These are phyloP conservation scores for Coemansia sp. DNA, from an alignment of 192 early-diverging fungal species.

Conservation along the genomic window DNA sequence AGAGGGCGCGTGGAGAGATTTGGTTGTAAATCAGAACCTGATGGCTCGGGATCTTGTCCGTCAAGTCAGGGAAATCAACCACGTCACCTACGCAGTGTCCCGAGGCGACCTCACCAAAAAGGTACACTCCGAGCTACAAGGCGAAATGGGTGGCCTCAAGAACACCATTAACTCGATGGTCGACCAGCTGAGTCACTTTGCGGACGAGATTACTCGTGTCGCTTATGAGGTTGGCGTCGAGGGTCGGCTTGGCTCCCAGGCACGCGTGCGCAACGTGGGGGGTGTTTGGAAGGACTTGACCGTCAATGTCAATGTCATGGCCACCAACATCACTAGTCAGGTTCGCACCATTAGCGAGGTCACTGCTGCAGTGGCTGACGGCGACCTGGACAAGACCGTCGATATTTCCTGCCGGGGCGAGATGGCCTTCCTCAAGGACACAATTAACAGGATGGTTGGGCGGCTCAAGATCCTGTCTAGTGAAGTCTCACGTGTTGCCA, in stretches of 20 bases:
- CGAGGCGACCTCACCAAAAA: slow-evolving; percentile 56
- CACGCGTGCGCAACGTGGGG: slow-evolving; percentile 23
- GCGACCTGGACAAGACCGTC: slow-evolving; percentile 54
- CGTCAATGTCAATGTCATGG: slow-evolving; percentile 60
- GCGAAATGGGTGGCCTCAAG: slow-evolving; percentile 59
- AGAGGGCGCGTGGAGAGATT: slow-evolving; percentile 66
- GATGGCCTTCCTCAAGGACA: slow-evolving; percentile 59
- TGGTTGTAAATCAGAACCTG: slow-evolving; percentile 65
- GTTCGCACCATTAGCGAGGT: slow-evolving; percentile 56
- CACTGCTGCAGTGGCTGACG: slow-evolving; percentile 58
- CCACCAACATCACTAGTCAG: slow-evolving; percentile 55
- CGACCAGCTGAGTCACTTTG: slow-evolving; percentile 57
- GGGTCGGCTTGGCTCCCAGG: slow-evolving; percentile 68
- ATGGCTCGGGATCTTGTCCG: slow-evolving; percentile 67
- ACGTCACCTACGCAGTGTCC: slow-evolving; percentile 63
- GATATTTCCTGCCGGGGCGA: slow-evolving; percentile 54
- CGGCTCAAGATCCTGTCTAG: slow-evolving; percentile 10
- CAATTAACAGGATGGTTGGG: slow-evolving; percentile 62
- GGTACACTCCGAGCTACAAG: slow-evolving; percentile 45
- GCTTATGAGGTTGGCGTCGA: slow-evolving; percentile 64
- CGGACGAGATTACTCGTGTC: slow-evolving; percentile 62
- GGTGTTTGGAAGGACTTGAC: slow-evolving; percentile 62
- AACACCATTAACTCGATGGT: slow-evolving; percentile 58
- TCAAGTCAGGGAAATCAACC: slow-evolving; percentile 70
- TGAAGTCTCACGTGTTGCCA: slow-evolving; percentile 8